These are phyloP conservation scores for Alnus rubra DNA, from an alignment of 306 rosid species.

Conservation along the genomic window DNA sequence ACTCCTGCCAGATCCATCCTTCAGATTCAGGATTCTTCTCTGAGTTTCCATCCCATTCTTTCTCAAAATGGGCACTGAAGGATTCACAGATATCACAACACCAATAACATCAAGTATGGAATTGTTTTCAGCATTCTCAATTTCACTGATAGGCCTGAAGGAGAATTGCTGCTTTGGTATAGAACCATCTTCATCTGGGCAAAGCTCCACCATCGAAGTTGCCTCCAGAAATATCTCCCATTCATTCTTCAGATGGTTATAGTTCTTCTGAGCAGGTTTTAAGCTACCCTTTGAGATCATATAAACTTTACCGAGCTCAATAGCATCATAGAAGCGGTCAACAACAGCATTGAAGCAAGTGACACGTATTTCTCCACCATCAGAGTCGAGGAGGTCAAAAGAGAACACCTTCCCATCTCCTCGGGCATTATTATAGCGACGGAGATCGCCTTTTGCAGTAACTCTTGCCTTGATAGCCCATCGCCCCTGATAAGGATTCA, in stretches of 20 bases:
- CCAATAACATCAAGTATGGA: slow-evolving; percentile 84
- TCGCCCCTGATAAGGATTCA: slow-evolving; percentile 94
- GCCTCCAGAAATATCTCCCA: slow-evolving; percentile 90
- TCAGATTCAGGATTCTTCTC: slow-evolving; percentile 75
- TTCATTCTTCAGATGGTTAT: slow-evolving; percentile 92
- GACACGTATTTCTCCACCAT: slow-evolving; percentile 93
- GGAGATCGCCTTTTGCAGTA: slow-evolving; percentile 93
- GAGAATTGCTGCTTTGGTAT: slow-evolving; percentile 88
- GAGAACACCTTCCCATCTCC: slow-evolving; percentile 99
- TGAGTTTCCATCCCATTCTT: slow-evolving; percentile 99
- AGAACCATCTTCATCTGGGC: slow-evolving; percentile 89
- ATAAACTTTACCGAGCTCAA: slow-evolving; percentile 92
- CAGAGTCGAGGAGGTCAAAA: slow-evolving; percentile 94
- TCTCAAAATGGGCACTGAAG: slow-evolving; percentile 88
- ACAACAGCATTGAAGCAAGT: slow-evolving; percentile 97
- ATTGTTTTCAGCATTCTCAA: slow-evolving; percentile 74
- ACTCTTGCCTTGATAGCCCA: slow-evolving; percentile 99
- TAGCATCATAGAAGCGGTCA: slow-evolving; percentile 73
- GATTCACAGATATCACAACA: slow-evolving; percentile 72
- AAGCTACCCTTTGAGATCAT: slow-evolving; percentile 89
- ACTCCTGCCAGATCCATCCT: slow-evolving; percentile 77
- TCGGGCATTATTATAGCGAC: slow-evolving; percentile 91
- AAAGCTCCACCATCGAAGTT: slow-evolving; percentile 74
- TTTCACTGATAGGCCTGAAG: slow-evolving; percentile 79
- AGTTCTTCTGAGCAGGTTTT: slow-evolving; percentile 92